Base-by-base conservation (phyloP, 768 basidiomycete species). In the Hygrocybe punicea region DNA sequence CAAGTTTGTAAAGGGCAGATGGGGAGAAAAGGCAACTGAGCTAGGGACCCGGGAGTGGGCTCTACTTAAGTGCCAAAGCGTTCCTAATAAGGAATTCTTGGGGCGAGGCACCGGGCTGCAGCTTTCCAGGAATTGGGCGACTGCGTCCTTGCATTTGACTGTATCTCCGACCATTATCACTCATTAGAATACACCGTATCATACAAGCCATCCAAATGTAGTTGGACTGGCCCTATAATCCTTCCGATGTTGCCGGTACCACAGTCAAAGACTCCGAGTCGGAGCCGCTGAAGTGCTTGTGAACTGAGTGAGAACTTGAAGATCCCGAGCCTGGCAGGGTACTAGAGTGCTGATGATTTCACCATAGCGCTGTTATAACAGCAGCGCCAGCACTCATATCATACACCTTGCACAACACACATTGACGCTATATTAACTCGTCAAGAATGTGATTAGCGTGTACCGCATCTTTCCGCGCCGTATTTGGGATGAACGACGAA, bases 1-100 rank as follows among this genome's bases (percentile, higher is more conserved):
- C 11, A 13, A 47, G 24, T 13, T 21, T 19, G 13, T 14, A 25
- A 25, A 6, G n/a, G 46, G n/a, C 6, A 19, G 50, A 5, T 8
- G 8, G 33, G n/a, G 50, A 35, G 35, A 37, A 35, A 16, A 5
- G 50, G 50, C 5, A 35, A 17, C 6, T 3, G 50, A 51, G 50
- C 35, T 37, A 51, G 24, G 24, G 25, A 34, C 50, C 50, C 29
- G 50, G 50, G 25, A 37, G 33, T 51, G 50, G 50, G 50, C 50
- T 3, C 50, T 16, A 35, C 39, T 29, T 29, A 40, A 19, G 19
- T 40, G 14, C 4, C 19, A 40, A 40, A 40, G 39, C n/a, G 39
- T 16, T 40, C 39, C 39, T 16, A 40, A 40, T 40, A 5, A 40
- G 39, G 39, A 5, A 4, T 19, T 40, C 4, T 40, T 11, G 19